Evolutionary conservation across 352 stramenopile genomes (phyloP).

Genomic region (Pythium insidiosum): DNA sequence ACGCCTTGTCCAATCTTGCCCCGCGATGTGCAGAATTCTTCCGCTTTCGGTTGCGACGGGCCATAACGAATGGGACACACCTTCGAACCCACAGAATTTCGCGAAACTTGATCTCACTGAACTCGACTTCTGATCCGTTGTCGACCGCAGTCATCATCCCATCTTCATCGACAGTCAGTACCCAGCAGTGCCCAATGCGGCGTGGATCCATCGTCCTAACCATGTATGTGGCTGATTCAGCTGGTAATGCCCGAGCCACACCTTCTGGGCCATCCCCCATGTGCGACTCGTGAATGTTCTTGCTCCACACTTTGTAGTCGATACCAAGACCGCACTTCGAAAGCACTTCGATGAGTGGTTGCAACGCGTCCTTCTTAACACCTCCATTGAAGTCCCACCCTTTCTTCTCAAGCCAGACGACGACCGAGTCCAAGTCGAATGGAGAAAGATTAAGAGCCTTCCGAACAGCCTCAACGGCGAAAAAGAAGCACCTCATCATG

Average conservation of each 20-base stretch:
- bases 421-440: neutral
- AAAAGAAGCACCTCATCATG: slow-evolving; percentile 4
- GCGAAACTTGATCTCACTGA: neutral
- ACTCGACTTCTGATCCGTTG: neutral
- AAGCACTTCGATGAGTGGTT: neutral
- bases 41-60: no score
- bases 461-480: slow-evolving; percentile 1
- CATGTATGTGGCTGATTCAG: no score
- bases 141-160: slow-evolving; percentile 2
- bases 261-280: no score
- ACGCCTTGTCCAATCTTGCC: no score
- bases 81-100: neutral
- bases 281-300: slow-evolving; percentile 3
- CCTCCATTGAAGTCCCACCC: neutral
- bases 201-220: slow-evolving; percentile 1
- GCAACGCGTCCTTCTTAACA: neutral
- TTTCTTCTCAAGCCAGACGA: no score
- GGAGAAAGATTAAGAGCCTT: neutral
- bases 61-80: neutral
- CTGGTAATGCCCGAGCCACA: no score
- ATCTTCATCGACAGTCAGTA: slow-evolving; percentile 1
- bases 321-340: neutral
- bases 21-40: no score
- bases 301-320: neutral
- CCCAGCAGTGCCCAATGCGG: neutral